Base-by-base conservation (phyloP, 768 basidiomycete species). In the Pulveroboletus frians region DNA sequence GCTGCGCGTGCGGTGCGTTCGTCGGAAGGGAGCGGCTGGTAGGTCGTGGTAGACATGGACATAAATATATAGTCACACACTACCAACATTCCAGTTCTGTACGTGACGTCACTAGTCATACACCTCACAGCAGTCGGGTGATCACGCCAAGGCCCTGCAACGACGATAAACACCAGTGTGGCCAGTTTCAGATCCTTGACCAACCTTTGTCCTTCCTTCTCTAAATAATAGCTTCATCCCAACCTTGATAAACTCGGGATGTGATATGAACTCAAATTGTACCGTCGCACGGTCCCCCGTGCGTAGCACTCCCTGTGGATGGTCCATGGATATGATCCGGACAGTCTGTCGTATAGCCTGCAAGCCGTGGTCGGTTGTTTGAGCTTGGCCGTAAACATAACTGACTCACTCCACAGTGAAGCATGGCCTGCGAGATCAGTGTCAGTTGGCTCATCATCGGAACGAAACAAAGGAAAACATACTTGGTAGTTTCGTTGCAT, bases 251-350 rank as follows among this genome's bases (percentile, higher is more conserved):
- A 84, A 94, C 73, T 96, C 95, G 0, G 91, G 86, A 46, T 88
- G 85, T 13, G 88, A 85, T 47, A 95, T 89, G 62, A 97, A 95
- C 70, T 97, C 91, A 58, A 98, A 97, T 30, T 80, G 79, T n/a
- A 97, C 92, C 3, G 85, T 92, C 3, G 92, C 91, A 29, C 93
- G 80, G 63, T 99, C 96, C 4, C 96, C 96, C 0, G 95, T 99
- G 17, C 95, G 84, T 26, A 99, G 73, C 32, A 95, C 74, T 11
- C 86, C 87, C 61, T 89, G 85, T 7, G 91, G 88, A 55, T 92
- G 85, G 62, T 98, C 93, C 78, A 93, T 90, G 36, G 75, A 81
- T n/a, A 92, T 67, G 55, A 96, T 93, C 46, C 86, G 78, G 17
- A 95, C 93, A 1, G 93, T 96, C 72, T 96, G 93, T 27, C 90